Percentiles rank a stretch among this genome's conserved stretches.
Conservation (phyloP, 2,329 filamentous ascomycete species). For the Aurifilum marmelostoma region DNA sequence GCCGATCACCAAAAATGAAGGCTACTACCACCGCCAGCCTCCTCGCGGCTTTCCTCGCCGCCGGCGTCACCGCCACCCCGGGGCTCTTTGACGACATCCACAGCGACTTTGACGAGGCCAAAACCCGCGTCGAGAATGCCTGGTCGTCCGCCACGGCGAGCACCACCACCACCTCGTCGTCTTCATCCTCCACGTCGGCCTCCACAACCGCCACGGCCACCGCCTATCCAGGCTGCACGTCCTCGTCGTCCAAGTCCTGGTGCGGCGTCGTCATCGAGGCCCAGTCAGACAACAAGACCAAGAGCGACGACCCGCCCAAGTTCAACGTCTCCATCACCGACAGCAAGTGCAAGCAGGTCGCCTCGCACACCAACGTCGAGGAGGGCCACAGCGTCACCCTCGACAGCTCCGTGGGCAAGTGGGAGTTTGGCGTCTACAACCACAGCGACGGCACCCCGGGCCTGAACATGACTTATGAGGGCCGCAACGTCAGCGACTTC, state of each 20-base stretch:
- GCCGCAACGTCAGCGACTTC: constrained; percentile 5
- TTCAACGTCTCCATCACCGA: constrained; percentile 16
- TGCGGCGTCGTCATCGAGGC: constrained; percentile 2
- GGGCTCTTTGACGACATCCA: constrained; percentile 13
- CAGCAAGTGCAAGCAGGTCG: constrained; percentile 10
- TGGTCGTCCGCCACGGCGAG: constrained; percentile 10
- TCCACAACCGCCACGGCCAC: not conserved
- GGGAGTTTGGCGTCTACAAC: constrained; percentile 9
- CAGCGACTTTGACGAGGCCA: constrained; percentile 12
- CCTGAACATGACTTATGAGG: constrained; percentile 9
- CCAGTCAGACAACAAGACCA: not conserved
- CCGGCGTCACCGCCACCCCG: constrained; percentile 6
- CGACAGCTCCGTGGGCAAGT: constrained; percentile 13
- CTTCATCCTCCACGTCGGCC: not conserved
- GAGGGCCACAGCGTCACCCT: not conserved
- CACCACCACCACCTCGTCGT: not conserved
- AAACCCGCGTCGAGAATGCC: constrained; percentile 3
- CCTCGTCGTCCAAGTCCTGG: not conserved
- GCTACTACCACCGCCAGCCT: constrained; percentile 7
- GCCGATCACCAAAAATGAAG: not conserved
- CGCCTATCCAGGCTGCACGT: constrained; percentile 11
- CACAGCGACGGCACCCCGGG: not conserved
- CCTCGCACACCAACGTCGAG: constrained; percentile 7
- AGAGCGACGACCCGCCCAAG: constrained; percentile 1
- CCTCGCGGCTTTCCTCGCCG: not conserved